A percentile compares a stretch with the other conserved stretches of the same genome.
Conservation (phyloP, 2,329 filamentous ascomycete genomes). For the Aureobasidium subglaciale region DNA sequence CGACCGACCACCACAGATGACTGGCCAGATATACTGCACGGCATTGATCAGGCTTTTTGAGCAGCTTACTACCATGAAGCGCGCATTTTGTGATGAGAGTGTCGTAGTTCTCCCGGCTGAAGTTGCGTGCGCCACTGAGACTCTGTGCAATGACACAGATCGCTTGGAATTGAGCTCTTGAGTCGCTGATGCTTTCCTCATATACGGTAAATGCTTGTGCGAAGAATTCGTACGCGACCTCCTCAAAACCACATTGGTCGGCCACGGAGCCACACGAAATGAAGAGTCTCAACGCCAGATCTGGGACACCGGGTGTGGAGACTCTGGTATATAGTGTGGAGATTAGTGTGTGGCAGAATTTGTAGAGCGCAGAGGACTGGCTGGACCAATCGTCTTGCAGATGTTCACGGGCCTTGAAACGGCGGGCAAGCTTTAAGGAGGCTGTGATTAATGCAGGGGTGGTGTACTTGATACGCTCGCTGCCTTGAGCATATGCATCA, state of each 20-base stretch:
- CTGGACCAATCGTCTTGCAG: conserved; percentile 67
- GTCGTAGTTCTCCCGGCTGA: conserved; percentile 96
- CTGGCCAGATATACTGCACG: conserved; percentile 93
- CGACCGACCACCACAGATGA: conserved; percentile 96
- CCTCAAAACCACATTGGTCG: conserved; percentile 84
- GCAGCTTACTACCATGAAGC: conserved; percentile 88
- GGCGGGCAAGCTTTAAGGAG: conserved; percentile 79
- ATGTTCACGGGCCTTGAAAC: conserved; percentile 86
- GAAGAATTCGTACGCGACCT: conserved; percentile 96
- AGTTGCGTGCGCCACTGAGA: conserved; percentile 80
- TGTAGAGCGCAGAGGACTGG: conserved; percentile 76
- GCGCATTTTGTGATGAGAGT: conserved; percentile 97
- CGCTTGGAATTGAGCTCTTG: conserved; percentile 93
- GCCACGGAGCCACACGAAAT: conserved; percentile 88
- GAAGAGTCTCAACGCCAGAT: conserved; percentile 83
- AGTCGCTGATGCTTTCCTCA: conserved; percentile 92
- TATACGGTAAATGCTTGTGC: conserved; percentile 98
- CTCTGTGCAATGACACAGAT: conserved; percentile 90
- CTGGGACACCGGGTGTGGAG: conserved; percentile 62
- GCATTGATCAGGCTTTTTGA: conserved; percentile 98
- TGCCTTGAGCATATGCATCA: conserved; percentile 83
- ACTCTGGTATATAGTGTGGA: conserved; percentile 84
- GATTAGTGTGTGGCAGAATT: conserved; percentile 86
- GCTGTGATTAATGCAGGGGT: conserved; percentile 87
- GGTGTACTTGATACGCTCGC: conserved; percentile 92